These are phyloP conservation scores for Phenoliferia sp. DNA, from an alignment of 1,284 basidiomycete species.

Conservation along the genomic window DNA sequence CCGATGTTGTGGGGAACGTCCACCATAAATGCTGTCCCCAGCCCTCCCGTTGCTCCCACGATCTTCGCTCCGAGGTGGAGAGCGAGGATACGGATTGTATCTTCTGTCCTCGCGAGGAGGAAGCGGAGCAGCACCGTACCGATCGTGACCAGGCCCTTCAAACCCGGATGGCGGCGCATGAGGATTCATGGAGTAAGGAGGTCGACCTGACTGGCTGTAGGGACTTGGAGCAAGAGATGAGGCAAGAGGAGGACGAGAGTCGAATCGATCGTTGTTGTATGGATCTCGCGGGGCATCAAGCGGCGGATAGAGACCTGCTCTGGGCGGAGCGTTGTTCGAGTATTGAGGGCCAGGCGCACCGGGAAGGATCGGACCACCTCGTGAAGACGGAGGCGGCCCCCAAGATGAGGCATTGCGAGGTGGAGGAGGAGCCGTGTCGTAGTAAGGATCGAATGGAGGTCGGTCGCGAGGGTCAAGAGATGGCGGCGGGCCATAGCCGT, in stretches of 20 bases:
- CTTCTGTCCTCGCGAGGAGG: background rate
- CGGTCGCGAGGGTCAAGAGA: conserved; percentile 4
- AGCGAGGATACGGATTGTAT: conserved; percentile 16
- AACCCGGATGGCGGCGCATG: conserved; percentile 1
- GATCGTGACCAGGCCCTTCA: conserved; percentile 19
- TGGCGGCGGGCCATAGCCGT: conserved; percentile 6
- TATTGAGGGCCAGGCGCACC: conserved; percentile 19
- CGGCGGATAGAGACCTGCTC: conserved; percentile 1
- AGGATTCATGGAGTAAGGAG: conserved; percentile 8
- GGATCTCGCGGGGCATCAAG: conserved; percentile 5
- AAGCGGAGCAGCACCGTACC: conserved; percentile 17
- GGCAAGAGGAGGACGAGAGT: background rate
- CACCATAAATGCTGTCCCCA: conserved; percentile 2
- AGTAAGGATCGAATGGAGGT: conserved; percentile 20
- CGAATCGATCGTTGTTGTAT: background rate
- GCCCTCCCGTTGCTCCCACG: background rate
- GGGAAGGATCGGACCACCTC: background rate
- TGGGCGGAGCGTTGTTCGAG: conserved; percentile 3
- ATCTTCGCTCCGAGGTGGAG: conserved; percentile 4
- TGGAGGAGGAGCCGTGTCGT: conserved; percentile 11
- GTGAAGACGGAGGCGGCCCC: no score
- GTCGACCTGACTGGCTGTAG: conserved; percentile 1
- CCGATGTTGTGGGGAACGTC: conserved; percentile 15
- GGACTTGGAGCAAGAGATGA: background rate
- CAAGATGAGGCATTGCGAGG: conserved; percentile 7